phyloP scores from a whole-genome alignment of 768 basidiomycete species.

The Phylloporus sp. region DNA sequence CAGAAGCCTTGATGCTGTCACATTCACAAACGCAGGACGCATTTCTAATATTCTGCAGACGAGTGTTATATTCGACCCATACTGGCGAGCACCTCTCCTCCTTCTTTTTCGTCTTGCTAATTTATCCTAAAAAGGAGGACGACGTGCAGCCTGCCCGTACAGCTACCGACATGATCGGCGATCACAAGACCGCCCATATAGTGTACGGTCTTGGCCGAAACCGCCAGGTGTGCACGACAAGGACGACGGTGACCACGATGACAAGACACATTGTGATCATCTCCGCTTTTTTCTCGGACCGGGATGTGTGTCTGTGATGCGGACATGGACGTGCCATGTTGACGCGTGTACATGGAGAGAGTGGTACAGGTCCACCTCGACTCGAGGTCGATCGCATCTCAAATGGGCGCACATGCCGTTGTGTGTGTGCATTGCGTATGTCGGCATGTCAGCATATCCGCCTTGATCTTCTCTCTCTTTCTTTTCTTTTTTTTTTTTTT shows the following conservation, averaged over 20 bases:
- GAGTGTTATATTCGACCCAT: too few species aligned
- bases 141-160: neutral
- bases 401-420: neutral
- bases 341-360: neutral
- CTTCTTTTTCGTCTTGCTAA: neutral
- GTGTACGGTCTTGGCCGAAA: neutral
- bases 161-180: slow-evolving; percentile 2
- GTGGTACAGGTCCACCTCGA: neutral
- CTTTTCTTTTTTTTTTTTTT: too few species aligned
- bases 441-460: neutral
- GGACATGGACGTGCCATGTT: too few species aligned
- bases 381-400: neutral
- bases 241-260: neutral
- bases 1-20: neutral
- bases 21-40: neutral
- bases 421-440: too few species aligned
- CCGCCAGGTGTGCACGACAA: neutral
- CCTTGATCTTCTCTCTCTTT: too few species aligned
- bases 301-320: too few species aligned
- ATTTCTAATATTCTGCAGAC: too few species aligned
- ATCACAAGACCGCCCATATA: neutral
- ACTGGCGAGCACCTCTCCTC: too few species aligned
- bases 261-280: too few species aligned
- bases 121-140: neutral
- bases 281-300: too few species aligned